Base-by-base conservation (phyloP, 805 yeast species). In the Metschnikowia cubensis region DNA sequence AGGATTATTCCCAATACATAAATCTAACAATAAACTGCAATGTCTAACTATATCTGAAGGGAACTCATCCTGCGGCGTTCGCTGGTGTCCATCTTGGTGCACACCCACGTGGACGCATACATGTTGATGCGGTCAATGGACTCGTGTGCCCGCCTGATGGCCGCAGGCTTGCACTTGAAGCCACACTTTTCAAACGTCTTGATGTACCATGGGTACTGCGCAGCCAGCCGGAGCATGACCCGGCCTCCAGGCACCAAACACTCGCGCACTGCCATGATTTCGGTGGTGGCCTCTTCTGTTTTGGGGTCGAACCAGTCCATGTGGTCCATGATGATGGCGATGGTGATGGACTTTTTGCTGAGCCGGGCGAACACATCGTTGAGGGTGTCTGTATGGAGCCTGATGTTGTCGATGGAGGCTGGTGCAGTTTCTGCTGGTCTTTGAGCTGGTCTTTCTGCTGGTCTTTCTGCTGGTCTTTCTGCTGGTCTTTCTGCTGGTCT, bases 101-200 rank as follows among this genome's bases (percentile, higher is more conserved):
- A 85, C 17, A 88, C 81, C 95, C 95, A 87, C 1, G 95, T 87
- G 2, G 92, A 85, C 3, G 95, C 94, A 64, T 87, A 87, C 95
- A 87, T 87, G 67, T 88, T 87, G 55, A 83, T 85, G 56, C 95
- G 76, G 65, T 87, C 95, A 64, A 87, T 87, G 50, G 86, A 74
- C 48, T 73, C 69, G 7, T 88, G 88, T 18, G 83, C 66, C 47
- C 69, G 65, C 67, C 96, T 78, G 20, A 83, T 74, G 14, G 84
- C 91, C 17, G 85, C 92, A 13, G 92, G 79, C 50, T 77, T 74
- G 66, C 91, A 84, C 41, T 59, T 65, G 65, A 85, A 87, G 0
- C 95, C 96, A 50, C 73, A 71, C 43, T 69, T 68, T 66, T 87
- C 89, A 65, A 86, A 87, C 20, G 77, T 80, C 48, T 71, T 68